Conservation (phyloP, 371 early-diverging fungal species). For the Rhizopus arrhizus region DNA sequence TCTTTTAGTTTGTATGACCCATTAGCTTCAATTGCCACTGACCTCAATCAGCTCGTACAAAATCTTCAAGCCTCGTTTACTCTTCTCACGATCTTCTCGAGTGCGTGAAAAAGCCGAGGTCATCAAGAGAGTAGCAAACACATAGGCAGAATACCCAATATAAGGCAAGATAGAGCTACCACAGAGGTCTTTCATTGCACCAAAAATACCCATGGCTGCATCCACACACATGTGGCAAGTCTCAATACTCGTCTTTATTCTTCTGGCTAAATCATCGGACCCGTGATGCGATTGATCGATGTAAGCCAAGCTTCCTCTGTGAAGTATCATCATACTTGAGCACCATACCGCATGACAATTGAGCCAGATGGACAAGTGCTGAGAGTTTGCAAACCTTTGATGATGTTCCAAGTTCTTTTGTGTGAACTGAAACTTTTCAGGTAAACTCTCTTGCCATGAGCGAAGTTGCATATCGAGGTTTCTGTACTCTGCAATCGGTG, state of each 20-base stretch:
- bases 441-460: constrained; percentile 37
- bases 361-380: constrained; percentile 41
- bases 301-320: constrained; percentile 49
- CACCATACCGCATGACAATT: constrained; percentile 44
- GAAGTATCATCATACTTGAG: constrained; percentile 42
- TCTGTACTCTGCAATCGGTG: constrained; percentile 54
- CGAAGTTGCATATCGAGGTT: constrained; percentile 51
- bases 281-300: constrained; percentile 16
- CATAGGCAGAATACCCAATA: constrained; percentile 50
- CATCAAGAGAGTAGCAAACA: constrained; percentile 51
- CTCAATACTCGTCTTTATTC: constrained; percentile 38
- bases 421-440: constrained; percentile 39
- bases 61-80: constrained; percentile 29
- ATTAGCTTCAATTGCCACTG: too few species aligned
- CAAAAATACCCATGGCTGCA: constrained; percentile 41
- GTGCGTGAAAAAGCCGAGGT: constrained; percentile 47
- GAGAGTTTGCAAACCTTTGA: constrained; percentile 30
- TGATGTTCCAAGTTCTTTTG: constrained; percentile 33
- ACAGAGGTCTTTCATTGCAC: constrained; percentile 40
- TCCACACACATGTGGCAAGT: constrained; percentile 42
- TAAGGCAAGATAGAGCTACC: constrained; percentile 41
- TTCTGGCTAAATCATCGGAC: constrained; percentile 24
- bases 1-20: too few species aligned
- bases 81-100: constrained; percentile 37
- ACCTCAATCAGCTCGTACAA: constrained; percentile 34